Evolutionary conservation across 2,329 filamentous ascomycete genomes (phyloP).

Genomic region (Lasiodiplodia sp.): DNA sequence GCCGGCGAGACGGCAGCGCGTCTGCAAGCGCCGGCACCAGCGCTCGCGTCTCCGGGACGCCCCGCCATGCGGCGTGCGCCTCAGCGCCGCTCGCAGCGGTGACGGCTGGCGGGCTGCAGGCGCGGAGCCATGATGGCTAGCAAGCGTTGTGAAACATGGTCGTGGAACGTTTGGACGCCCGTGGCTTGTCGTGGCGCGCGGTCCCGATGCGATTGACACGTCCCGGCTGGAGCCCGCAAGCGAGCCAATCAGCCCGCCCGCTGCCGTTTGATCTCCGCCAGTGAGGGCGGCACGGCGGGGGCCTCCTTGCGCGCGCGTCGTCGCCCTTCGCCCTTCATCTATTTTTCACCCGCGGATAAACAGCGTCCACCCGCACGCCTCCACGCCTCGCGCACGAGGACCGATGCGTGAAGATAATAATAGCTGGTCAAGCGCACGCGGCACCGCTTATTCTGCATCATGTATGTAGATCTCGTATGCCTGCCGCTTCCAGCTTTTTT

Average conservation of each 20-base stretch:
- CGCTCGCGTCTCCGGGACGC: constrained; percentile 7
- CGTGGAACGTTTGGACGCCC: constrained; percentile 23
- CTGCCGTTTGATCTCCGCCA: constrained; percentile 21
- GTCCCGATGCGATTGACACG: constrained; percentile 12
- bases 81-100: neutral
- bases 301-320: constrained; percentile 21
- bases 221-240: neutral
- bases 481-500: neutral
- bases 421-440: constrained; percentile 3
- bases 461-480: constrained; percentile 5
- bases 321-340: constrained; percentile 14
- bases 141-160: constrained; percentile 16
- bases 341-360: constrained; percentile 17
- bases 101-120: constrained; percentile 6
- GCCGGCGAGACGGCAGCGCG: constrained; percentile 1
- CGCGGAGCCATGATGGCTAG: neutral
- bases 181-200: constrained; percentile 20
- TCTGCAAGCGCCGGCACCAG: constrained; percentile 13
- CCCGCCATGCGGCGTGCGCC: constrained; percentile 2
- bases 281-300: constrained; percentile 7
- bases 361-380: neutral
- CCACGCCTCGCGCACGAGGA: constrained; percentile 5
- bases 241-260: constrained; percentile 5
- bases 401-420: constrained; percentile 17
- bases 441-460: constrained; percentile 20